Evolutionary conservation across 768 basidiomycete genomes (phyloP).

Genomic region (Glaciozyma antarctica): DNA sequence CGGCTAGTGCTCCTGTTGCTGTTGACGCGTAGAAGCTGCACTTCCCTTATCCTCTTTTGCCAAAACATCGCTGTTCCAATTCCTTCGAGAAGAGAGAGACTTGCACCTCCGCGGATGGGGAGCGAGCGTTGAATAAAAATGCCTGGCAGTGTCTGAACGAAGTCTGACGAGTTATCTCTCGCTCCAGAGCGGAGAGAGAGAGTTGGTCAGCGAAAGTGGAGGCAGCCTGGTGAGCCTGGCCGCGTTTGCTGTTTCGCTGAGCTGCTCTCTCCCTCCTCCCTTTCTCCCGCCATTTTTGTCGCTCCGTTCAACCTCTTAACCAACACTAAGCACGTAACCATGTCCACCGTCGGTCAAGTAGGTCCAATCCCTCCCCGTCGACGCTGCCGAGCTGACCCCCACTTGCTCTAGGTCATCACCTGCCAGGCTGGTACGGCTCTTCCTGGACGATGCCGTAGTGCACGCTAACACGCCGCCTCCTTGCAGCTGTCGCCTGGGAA

Average conservation of each 20-base stretch:
- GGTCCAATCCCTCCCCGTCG: neutral
- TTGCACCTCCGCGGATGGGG: no score
- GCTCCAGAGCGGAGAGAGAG: no score
- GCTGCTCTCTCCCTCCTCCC: neutral
- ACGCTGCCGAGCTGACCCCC: neutral
- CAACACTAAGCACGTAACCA: neutral
- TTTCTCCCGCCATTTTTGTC: neutral
- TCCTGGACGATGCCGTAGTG: neutral
- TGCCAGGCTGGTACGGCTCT: conserved; percentile 29
- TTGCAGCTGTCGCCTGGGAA: conserved; percentile 70
- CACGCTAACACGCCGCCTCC: neutral
- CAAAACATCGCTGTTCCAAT: neutral
- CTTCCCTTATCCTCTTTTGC: neutral
- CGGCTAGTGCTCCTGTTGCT: neutral
- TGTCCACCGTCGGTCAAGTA: conserved; percentile 7
- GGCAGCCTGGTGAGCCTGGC: neutral
- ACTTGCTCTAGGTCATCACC: conserved; percentile 24
- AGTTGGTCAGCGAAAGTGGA: neutral
- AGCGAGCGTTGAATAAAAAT: no score
- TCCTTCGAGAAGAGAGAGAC: no score
- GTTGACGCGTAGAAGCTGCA: conserved; percentile 1
- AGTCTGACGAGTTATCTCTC: no score
- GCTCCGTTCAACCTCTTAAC: neutral
- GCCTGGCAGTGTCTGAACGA: no score
- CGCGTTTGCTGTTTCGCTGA: neutral